Evolutionary conservation across 2,329 filamentous ascomycete genomes (phyloP).

Genomic region (Penicillium sp.): DNA sequence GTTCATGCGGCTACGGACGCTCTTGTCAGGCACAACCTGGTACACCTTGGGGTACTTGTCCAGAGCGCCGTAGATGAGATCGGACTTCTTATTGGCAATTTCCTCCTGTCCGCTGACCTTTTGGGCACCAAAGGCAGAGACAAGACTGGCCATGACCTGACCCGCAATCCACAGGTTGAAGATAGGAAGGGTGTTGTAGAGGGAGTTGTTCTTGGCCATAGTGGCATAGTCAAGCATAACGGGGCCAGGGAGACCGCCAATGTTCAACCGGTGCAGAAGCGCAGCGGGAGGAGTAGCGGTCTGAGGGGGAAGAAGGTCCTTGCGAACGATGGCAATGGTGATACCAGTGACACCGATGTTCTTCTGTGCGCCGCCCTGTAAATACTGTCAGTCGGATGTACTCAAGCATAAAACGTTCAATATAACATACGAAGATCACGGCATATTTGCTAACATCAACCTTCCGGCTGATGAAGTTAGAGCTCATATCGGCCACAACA

Average conservation of each 20-base stretch:
- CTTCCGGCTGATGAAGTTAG: conserved; percentile 81
- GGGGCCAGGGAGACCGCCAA: conserved; percentile 65
- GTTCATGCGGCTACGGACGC: conserved; percentile 84
- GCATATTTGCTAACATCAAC: conserved; percentile 78
- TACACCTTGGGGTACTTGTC: conserved; percentile 74
- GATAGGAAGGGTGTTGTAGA: conserved; percentile 95
- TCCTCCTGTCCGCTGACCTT: conserved; percentile 76
- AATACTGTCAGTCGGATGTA: conserved; percentile 11
- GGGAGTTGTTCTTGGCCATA: conserved; percentile 86
- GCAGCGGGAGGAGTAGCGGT: conserved; percentile 64
- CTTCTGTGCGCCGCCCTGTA: conserved; percentile 76
- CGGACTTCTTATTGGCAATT: conserved; percentile 70
- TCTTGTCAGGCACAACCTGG: conserved; percentile 71
- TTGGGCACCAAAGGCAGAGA: conserved; percentile 60
- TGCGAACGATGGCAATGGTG: conserved; percentile 81
- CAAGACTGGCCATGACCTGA: conserved; percentile 77
- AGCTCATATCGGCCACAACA: conserved; percentile 89
- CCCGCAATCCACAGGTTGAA: conserved; percentile 90
- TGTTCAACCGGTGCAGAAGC: conserved; percentile 69
- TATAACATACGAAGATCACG: conserved; percentile 69
- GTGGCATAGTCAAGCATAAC: conserved; percentile 79
- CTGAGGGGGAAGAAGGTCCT: conserved; percentile 70
- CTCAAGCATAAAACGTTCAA: background rate
- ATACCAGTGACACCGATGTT: conserved; percentile 85
- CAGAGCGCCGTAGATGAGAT: conserved; percentile 71